Evolutionary conservation across 2,329 filamentous ascomycete genomes (phyloP).

Genomic region (Monosporascus sp.): DNA sequence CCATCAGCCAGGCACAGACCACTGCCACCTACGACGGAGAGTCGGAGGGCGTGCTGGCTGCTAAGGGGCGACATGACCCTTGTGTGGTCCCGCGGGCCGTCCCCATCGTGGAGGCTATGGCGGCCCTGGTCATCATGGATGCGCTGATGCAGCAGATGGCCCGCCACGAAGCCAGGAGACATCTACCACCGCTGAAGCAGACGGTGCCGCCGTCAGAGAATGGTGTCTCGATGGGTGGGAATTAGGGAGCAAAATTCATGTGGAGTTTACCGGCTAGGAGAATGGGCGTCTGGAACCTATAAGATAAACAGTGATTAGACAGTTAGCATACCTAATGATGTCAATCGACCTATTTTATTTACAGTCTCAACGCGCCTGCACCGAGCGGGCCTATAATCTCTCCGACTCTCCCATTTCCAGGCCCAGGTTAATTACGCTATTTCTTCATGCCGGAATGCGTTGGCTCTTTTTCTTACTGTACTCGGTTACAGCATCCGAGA

Average conservation of each 20-base stretch:
- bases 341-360: no score
- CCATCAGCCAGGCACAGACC: conserved; percentile 81
- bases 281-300: no score
- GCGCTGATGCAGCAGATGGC: conserved; percentile 77
- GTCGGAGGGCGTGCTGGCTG: conserved; percentile 68
- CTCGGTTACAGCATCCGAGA: no score
- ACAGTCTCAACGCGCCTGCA: no score
- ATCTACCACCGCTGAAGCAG: conserved; percentile 36
- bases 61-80: conserved; percentile 91
- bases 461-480: no score
- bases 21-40: conserved; percentile 75
- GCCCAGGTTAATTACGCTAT: no score
- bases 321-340: no score
- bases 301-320: no score
- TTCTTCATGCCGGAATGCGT: no score
- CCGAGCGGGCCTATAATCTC: no score
- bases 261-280: no score
- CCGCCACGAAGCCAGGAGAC: conserved; percentile 40
- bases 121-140: conserved; percentile 81
- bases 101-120: conserved; percentile 88
- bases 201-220: conserved; percentile 24
- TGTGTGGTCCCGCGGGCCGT: conserved; percentile 87
- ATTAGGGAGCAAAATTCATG: conserved; percentile 1
- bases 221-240: conserved; percentile 20
- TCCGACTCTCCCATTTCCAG: no score